These are phyloP conservation scores for Xylaria acuta DNA, from an alignment of 495 filamentous ascomycete species.

Conservation along the genomic window DNA sequence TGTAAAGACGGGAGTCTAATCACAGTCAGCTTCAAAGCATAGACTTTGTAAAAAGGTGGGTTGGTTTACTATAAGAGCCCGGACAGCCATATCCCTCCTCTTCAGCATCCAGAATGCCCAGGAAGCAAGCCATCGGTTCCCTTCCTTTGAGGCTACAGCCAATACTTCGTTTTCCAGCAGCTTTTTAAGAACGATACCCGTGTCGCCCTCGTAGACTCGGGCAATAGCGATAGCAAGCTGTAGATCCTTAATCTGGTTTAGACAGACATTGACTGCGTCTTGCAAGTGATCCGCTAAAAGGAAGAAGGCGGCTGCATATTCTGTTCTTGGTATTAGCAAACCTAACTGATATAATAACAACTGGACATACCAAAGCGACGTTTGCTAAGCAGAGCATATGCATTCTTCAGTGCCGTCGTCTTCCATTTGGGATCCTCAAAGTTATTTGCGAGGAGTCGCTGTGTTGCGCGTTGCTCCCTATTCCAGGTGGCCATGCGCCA, in stretches of 20 bases:
- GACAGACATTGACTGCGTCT: conserved; percentile 84
- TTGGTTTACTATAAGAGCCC: conserved; percentile 70
- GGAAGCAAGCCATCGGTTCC: conserved; percentile 91
- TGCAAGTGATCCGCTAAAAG: conserved; percentile 84
- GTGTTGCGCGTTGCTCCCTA: conserved; percentile 80
- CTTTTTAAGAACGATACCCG: conserved; percentile 72
- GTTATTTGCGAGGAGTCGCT: conserved; percentile 79
- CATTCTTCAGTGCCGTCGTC: conserved; percentile 93
- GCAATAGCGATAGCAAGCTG: conserved; percentile 92
- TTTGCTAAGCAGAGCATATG: conserved; percentile 93
- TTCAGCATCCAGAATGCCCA: conserved; percentile 97
- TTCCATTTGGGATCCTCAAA: conserved; percentile 87
- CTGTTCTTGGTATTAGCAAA: conserved; percentile 48
- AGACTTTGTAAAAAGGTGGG: conserved; percentile 7
- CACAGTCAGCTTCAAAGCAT: conserved; percentile 30
- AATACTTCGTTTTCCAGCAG: conserved; percentile 83
- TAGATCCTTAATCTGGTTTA: conserved; percentile 82
- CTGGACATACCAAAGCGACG: conserved; percentile 76
- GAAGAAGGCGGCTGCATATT: conserved; percentile 97
- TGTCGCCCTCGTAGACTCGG: conserved; percentile 87
- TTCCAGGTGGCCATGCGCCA: conserved; percentile 97
- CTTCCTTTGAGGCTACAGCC: conserved; percentile 75
- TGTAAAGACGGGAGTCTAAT: conserved; percentile 75
- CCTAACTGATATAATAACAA: background rate
- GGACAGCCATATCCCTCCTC: conserved; percentile 81